Percentiles rank a stretch among this genome's conserved stretches.
These are phyloP conservation scores for Hortiboletus campestris DNA, from an alignment of 768 basidiomycete species.

Conservation along the genomic window DNA sequence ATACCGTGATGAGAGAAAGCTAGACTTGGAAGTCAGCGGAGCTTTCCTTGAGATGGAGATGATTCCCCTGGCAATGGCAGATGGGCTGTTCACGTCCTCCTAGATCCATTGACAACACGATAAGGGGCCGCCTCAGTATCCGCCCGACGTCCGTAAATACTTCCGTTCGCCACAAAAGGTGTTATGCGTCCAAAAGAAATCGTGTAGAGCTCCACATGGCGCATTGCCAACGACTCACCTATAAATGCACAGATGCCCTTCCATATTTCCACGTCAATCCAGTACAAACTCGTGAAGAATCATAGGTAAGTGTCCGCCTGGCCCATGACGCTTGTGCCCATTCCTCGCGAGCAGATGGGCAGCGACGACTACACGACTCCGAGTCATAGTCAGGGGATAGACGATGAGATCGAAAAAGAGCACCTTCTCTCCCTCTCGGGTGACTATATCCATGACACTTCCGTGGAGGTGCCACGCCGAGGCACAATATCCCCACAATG, in stretches of 20 bases:
- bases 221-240: not conserved
- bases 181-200: not conserved
- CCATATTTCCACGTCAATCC: too few relatives aligned
- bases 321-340: not conserved
- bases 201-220: not conserved
- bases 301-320: too few relatives aligned
- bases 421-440: slow-evolving; percentile 10
- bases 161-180: not conserved
- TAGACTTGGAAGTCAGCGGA: not conserved
- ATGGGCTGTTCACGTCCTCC: too few relatives aligned
- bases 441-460: not conserved
- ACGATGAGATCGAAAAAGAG: slow-evolving; percentile 19
- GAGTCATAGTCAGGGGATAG: slow-evolving; percentile 2
- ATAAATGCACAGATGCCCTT: not conserved
- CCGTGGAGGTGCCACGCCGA: slow-evolving; percentile 3
- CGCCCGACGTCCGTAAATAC: not conserved
- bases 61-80: not conserved
- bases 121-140: too few relatives aligned
- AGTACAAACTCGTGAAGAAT: not conserved
- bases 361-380: slow-evolving; percentile 4
- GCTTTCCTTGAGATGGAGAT: not conserved
- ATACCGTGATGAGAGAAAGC: too few relatives aligned
- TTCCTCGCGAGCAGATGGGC: slow-evolving; percentile 18
- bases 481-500: slow-evolving; percentile 1
- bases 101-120: too few relatives aligned